Evolutionary conservation across 768 basidiomycete genomes (phyloP).

Genomic region (Boletus vinaceobasis): DNA sequence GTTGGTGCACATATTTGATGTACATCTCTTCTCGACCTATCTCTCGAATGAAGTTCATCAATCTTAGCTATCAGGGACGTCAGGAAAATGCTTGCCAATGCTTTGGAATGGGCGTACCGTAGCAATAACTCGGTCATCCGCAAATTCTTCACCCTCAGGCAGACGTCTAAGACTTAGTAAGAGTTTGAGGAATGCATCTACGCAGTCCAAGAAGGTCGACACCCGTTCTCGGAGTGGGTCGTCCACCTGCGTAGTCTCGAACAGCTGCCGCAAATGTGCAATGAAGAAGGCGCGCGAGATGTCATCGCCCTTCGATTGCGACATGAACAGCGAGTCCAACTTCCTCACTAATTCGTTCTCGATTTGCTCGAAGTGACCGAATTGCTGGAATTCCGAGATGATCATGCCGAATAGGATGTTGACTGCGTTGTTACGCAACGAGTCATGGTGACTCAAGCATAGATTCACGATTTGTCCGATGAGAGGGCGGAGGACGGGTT

Average conservation of each 20-base stretch:
- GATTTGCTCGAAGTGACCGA: conserved; percentile 81
- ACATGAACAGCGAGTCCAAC: conserved; percentile 90
- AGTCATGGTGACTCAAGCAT: conserved; percentile 93
- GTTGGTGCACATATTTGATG: conserved; percentile 93
- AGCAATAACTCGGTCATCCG: conserved; percentile 91
- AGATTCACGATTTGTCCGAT: conserved; percentile 89
- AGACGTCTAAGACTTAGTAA: conserved; percentile 82
- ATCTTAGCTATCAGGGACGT: conserved; percentile 53
- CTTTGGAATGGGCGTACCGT: conserved; percentile 48
- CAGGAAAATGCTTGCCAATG: conserved; percentile 2
- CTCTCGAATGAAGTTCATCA: conserved; percentile 92
- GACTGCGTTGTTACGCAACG: conserved; percentile 84
- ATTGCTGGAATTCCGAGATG: conserved; percentile 83
- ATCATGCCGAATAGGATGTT: conserved; percentile 96
- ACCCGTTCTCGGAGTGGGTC: conserved; percentile 75
- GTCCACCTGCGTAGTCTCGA: conserved; percentile 80
- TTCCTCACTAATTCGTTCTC: conserved; percentile 91
- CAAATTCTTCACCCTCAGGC: conserved; percentile 90
- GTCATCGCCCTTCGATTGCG: conserved; percentile 86
- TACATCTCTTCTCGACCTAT: conserved; percentile 93
- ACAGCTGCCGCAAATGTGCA: conserved; percentile 83
- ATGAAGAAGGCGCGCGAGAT: conserved; percentile 93
- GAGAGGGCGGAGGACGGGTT: conserved; percentile 74
- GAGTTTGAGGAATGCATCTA: conserved; percentile 90
- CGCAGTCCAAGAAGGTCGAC: conserved; percentile 78